A percentile compares a stretch with the other conserved stretches of the same genome.
These are phyloP conservation scores for Keithomyces neogunnii DNA, from an alignment of 2,329 filamentous ascomycete species.

Conservation along the genomic window DNA sequence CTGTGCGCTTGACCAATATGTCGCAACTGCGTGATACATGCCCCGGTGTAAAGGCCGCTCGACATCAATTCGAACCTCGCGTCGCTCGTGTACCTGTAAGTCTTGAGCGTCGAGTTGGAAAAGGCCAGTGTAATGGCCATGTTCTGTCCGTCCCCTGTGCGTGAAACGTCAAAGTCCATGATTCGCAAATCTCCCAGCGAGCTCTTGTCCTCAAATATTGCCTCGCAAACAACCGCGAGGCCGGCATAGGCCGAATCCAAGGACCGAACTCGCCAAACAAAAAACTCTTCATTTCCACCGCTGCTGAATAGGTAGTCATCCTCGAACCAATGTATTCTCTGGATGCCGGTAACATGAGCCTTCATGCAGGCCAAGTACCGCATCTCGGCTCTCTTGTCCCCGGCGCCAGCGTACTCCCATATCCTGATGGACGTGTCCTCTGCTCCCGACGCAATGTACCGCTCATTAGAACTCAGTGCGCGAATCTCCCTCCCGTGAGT, in stretches of 20 bases:
- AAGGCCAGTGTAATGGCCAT: constrained; percentile 65
- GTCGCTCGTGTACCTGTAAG: constrained; percentile 38
- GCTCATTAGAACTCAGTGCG: constrained; percentile 36
- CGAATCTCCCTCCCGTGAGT: constrained; percentile 79
- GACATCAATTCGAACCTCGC: constrained; percentile 41
- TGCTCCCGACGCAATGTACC: constrained; percentile 54
- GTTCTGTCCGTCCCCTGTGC: constrained; percentile 11
- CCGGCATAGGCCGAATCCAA: constrained; percentile 41
- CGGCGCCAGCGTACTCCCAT: constrained; percentile 38
- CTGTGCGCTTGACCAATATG: constrained; percentile 27
- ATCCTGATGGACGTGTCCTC: constrained; percentile 72
- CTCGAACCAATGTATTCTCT: constrained; percentile 68
- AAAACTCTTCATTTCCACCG: constrained; percentile 82
- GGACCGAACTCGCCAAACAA: constrained; percentile 62
- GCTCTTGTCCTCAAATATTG: constrained; percentile 41
- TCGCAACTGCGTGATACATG: constrained; percentile 63
- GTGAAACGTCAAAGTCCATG: constrained; percentile 61
- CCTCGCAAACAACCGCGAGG: constrained; percentile 50
- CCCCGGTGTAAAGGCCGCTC: constrained; percentile 55
- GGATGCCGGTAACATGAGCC: constrained; percentile 75
- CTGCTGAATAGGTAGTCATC: constrained; percentile 73
- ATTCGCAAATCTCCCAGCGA: constrained; percentile 64
- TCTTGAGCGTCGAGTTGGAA: constrained; percentile 74
- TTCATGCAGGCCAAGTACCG: constrained; percentile 58
- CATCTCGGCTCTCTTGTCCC: constrained; percentile 14